Evolutionary conservation across 495 filamentous ascomycete species (phyloP), one percentile per base, ranked within the genome.

Genomic region (Cercophora scortea): DNA sequence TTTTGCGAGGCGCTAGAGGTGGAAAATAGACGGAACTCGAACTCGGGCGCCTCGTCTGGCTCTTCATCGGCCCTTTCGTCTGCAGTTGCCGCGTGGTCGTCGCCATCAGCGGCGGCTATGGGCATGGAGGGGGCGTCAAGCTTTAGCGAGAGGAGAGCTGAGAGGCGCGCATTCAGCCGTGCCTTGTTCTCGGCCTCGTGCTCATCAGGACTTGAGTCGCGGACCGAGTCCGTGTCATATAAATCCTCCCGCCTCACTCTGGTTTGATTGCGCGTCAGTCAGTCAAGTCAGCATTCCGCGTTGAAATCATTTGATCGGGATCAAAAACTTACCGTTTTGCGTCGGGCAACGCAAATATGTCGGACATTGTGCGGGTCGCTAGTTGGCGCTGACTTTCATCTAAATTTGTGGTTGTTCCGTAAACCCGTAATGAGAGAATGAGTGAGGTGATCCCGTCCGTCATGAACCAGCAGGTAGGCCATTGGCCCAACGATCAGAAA

Each of bases 211-310:
- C 54, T 51, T 12, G 50, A 49, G 41, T 53, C 56, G 2, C 55
- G 64, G 34, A 63, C 61, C 6, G 63, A 70, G 36, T 55, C 52
- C 16, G 62, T 67, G 51, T 68, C 65, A 51, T 69, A 70, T 16
- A 82, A 67, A 16, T 81, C 77, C 35, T 75, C 66, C 41, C 79
- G 68, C 32, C 78, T 68, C 35, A 82, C 71, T 33, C 79, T 82
- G 55, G 19, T 6, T 6, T 47, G 35, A 15, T 42, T 17, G 1
- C n/a, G 15, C 53, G 39, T 51, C 38, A 57, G 49, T 57, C 52
- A 55, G 58, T 41, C 50, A 50, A 48, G 36, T 35, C 13, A n/a
- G 41, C 8, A 9, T 4, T 35, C 10, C 11, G 11, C 32, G 15
- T 13, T 45, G 47, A 32, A 33, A 6, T 18, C 33, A 42, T 6